Base-by-base conservation (phyloP, 176 grass and related monocot genomes). In the Aegilops bicornis region DNA sequence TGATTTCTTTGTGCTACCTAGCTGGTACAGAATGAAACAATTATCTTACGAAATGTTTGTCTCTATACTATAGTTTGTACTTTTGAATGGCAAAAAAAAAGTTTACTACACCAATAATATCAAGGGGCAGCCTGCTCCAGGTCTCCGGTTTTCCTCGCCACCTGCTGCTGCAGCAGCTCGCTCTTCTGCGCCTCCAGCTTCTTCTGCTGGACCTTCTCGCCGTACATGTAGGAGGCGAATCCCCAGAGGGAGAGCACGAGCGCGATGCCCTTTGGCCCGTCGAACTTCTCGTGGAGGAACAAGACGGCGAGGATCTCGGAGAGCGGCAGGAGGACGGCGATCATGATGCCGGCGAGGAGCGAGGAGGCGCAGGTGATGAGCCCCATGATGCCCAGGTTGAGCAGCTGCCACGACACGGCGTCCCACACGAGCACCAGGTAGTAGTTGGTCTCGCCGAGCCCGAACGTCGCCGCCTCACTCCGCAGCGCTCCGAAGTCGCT, bases 241-340 rank as follows among this genome's bases (percentile, higher is more conserved):
- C 95, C 95, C 95, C 92, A 92, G 7, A 97, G 78, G 1, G 87
- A 86, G 37, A 97, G 84, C 79, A 86, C 62, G 6, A 95, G 92
- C 0, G 91, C 87, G 23, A 95, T 48, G 64, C 72, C 92, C 71
- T 97, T 97, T 1, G 69, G 47, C 15, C 87, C 91, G 35, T 87
- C 87, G 52, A 98, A 98, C 40, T 98, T 98, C 87, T 98, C 93
- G 1, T 81, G 84, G 35, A 98, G 89, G 83, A 98, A 95, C 74
- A 95, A 58, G 79, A 93, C 87, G 0, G 91, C 75, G 23, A 95
- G 75, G 31, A 95, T 15, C 80, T 98, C 80, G 2, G 91, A 84
- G 4, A 98, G 56, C 1, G 91, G 95, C 24, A 98, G 61, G 17
- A 92, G 72, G 4, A 93, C 29, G 11, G 91, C 92, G 64, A 88